phyloP scores from a whole-genome alignment of 257 asterid genomes.

The Petrea volubilis region DNA sequence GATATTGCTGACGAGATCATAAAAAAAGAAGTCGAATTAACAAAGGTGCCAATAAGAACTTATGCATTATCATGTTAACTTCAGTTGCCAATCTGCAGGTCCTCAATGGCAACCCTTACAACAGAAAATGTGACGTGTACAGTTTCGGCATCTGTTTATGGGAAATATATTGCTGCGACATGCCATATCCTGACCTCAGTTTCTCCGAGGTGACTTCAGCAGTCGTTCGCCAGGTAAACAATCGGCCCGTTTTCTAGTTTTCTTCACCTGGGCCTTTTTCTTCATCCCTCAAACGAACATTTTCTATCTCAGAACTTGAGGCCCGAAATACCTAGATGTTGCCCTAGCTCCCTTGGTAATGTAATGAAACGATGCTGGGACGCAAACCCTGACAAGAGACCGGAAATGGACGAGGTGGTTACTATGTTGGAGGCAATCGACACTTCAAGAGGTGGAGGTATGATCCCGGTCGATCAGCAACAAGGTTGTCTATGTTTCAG shows the following conservation, averaged over 20 bases:
- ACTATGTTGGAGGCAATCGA: slow-evolving; percentile 68
- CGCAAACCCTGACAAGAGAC: slow-evolving; percentile 70
- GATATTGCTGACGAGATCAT: background rate
- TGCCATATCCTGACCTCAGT: slow-evolving; percentile 76
- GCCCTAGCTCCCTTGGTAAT: slow-evolving; percentile 67
- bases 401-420: slow-evolving; percentile 79
- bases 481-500: slow-evolving; percentile 63
- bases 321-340: slow-evolving; percentile 81
- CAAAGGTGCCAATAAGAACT: background rate
- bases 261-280: background rate
- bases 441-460: slow-evolving; percentile 79
- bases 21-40: background rate
- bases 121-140: slow-evolving; percentile 68
- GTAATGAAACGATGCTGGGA: slow-evolving; percentile 84
- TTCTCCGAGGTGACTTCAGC: slow-evolving; percentile 83
- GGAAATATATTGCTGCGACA: slow-evolving; percentile 83
- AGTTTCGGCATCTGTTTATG: slow-evolving; percentile 79
- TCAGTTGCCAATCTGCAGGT: slow-evolving; percentile 41
- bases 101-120: slow-evolving; percentile 68
- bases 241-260: background rate
- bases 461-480: slow-evolving; percentile 71
- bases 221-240: slow-evolving; percentile 71
- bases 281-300: background rate
- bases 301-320: slow-evolving; percentile 52
- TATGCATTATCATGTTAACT: background rate